Percentiles rank a stretch among this genome's conserved stretches.
Evolutionary conservation across 139 green algal genomes (phyloP).

Genomic region (Spirogloea muscicola): DNA sequence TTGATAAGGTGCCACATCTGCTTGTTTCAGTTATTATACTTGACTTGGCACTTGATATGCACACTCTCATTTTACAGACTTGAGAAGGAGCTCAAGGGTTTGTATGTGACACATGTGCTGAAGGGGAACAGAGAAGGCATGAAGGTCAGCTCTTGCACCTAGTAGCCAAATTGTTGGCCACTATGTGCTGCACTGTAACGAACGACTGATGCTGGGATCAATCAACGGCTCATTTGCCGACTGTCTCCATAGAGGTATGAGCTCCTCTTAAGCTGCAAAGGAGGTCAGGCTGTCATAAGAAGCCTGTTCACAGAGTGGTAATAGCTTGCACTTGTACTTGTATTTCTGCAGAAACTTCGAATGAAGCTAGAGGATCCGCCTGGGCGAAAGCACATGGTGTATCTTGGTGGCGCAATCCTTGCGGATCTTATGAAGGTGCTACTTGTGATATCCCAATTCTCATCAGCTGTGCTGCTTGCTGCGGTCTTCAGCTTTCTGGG

Average conservation of each 20-base stretch:
- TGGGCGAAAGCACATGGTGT: constrained; percentile 71
- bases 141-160: constrained; percentile 17
- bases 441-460: no score
- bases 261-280: no score
- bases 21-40: neutral
- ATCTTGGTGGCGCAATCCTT: constrained; percentile 69
- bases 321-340: neutral
- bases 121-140: constrained; percentile 42
- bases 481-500: no score
- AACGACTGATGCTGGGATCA: neutral
- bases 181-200: neutral
- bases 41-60: no score
- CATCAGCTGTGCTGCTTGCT: no score
- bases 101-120: constrained; percentile 28
- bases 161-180: no score
- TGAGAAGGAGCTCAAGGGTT: constrained; percentile 61
- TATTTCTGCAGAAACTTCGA: constrained; percentile 62
- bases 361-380: constrained; percentile 69
- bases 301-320: no score
- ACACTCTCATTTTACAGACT: constrained; percentile 50
- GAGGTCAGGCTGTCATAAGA: no score
- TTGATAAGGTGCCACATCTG: no score
- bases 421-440: constrained; percentile 76
- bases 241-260: neutral
- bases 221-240: no score